Conservation (phyloP, 1,284 basidiomycete species). For the Cystobasidium slooffiae region DNA sequence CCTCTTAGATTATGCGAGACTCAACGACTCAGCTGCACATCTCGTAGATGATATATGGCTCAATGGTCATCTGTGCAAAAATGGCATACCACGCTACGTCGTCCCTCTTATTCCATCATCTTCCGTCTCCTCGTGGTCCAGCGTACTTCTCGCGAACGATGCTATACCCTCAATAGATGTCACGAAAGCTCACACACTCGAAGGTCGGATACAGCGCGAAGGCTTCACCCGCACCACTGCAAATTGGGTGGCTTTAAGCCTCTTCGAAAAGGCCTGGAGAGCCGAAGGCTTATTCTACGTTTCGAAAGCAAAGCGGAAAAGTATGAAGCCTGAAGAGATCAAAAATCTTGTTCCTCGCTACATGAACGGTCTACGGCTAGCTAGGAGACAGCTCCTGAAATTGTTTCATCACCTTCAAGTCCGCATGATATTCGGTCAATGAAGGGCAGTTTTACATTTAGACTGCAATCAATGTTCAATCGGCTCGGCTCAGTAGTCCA, state of each 20-base stretch:
- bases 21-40: slow-evolving; percentile 20
- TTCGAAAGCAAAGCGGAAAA: neutral
- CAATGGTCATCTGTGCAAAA: slow-evolving; percentile 19
- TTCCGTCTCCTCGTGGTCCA: neutral
- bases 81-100: slow-evolving; percentile 20
- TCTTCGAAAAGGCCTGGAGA: slow-evolving; percentile 14
- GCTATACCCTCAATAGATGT: slow-evolving; percentile 39
- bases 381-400: slow-evolving; percentile 6
- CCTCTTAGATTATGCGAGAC: slow-evolving; percentile 10
- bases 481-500: neutral
- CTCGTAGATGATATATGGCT: slow-evolving; percentile 42
- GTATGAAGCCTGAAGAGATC: neutral
- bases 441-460: neutral
- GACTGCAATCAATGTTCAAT: neutral
- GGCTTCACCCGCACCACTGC: slow-evolving; percentile 15
- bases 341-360: neutral
- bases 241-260: slow-evolving; percentile 12
- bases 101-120: slow-evolving; percentile 1
- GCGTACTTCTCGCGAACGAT: neutral
- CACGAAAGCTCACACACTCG: slow-evolving; percentile 23
- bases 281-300: slow-evolving; percentile 21
- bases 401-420: slow-evolving; percentile 22
- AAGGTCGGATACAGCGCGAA: slow-evolving; percentile 19
- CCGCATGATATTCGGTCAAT: slow-evolving; percentile 30
- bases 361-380: neutral